Conservation (phyloP, 192 early-diverging fungal species). For the Entrophospora sp. region DNA sequence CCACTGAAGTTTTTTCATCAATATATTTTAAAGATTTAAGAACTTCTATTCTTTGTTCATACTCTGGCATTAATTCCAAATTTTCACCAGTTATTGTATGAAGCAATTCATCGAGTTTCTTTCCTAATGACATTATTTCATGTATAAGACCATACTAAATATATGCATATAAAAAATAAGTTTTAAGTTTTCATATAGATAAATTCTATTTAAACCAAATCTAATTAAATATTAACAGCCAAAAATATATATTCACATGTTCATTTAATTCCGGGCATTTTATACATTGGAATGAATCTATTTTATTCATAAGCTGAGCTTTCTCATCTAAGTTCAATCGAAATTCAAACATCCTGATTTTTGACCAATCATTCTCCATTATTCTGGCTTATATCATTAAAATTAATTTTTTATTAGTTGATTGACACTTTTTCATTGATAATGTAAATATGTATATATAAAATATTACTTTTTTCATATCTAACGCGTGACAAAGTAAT, state of each 20-base stretch:
- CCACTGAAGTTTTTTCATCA: slow-evolving; percentile 76
- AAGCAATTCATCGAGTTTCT: slow-evolving; percentile 64
- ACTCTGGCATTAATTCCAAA: slow-evolving; percentile 87
- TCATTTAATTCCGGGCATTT: slow-evolving; percentile 66
- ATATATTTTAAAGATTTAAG: slow-evolving; percentile 74
- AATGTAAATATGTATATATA: neutral
- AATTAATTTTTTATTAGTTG: slow-evolving; percentile 17
- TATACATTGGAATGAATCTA: slow-evolving; percentile 56
- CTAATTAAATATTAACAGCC: neutral
- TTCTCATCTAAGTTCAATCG: slow-evolving; percentile 64
- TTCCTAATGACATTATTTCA: slow-evolving; percentile 51
- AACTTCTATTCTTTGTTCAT: slow-evolving; percentile 79
- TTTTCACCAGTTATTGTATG: slow-evolving; percentile 84
- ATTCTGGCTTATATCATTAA: slow-evolving; percentile 24
- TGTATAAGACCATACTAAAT: slow-evolving; percentile 47
- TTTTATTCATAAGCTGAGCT: slow-evolving; percentile 33
- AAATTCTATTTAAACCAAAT: neutral
- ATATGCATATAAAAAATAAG: neutral
- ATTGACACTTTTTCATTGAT: neutral
- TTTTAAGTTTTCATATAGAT: neutral
- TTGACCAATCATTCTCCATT: slow-evolving; percentile 75
- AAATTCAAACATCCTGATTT: slow-evolving; percentile 83
- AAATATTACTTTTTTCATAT: neutral
- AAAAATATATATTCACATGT: slow-evolving; percentile 50
- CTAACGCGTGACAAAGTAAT: no score